Percentiles rank a stretch among this genome's conserved stretches.
Evolutionary conservation across 2,329 filamentous ascomycete genomes (phyloP).

Genomic region (Hypoxylon sp.): DNA sequence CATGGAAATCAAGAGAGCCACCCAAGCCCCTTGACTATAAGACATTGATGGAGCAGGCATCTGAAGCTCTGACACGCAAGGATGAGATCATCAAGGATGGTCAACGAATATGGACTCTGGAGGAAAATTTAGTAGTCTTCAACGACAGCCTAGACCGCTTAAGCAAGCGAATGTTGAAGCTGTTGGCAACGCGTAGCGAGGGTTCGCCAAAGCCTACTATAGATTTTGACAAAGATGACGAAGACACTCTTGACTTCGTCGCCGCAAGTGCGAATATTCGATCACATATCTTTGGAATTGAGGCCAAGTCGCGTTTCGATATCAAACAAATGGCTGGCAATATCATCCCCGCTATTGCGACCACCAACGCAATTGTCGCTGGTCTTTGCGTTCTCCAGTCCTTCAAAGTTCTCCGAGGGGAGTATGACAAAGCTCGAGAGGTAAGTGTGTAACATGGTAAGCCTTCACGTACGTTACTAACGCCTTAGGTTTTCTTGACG

Average conservation of each 20-base stretch:
- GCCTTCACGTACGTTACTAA: conserved; percentile 26
- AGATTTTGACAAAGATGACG: conserved; percentile 96
- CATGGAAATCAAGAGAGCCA: conserved; percentile 89
- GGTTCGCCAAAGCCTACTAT: conserved; percentile 74
- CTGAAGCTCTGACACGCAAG: conserved; percentile 63
- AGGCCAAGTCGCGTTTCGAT: conserved; percentile 91
- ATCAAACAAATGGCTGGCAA: conserved; percentile 99
- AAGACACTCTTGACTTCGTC: conserved; percentile 95
- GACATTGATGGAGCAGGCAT: conserved; percentile 67
- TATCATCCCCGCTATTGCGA: conserved; percentile 98
- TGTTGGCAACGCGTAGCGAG: conserved; percentile 65
- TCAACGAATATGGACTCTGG: conserved; percentile 83
- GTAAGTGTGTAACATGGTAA: conserved; percentile 57
- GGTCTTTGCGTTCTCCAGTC: conserved; percentile 92
- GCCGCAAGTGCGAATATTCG: conserved; percentile 90
- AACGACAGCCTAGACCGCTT: conserved; percentile 85
- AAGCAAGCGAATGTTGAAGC: conserved; percentile 77
- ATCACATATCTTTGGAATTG: conserved; percentile 90
- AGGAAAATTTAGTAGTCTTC: conserved; percentile 89
- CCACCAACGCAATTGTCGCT: conserved; percentile 96
- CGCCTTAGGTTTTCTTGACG: conserved; percentile 79
- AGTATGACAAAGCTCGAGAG: conserved; percentile 81
- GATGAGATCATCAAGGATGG: conserved; percentile 74
- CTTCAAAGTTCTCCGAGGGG: conserved; percentile 86
- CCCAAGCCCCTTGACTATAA: conserved; percentile 82